Evolutionary conservation across 1,284 basidiomycete genomes (phyloP).

Genomic region (Ustilago tritici): DNA sequence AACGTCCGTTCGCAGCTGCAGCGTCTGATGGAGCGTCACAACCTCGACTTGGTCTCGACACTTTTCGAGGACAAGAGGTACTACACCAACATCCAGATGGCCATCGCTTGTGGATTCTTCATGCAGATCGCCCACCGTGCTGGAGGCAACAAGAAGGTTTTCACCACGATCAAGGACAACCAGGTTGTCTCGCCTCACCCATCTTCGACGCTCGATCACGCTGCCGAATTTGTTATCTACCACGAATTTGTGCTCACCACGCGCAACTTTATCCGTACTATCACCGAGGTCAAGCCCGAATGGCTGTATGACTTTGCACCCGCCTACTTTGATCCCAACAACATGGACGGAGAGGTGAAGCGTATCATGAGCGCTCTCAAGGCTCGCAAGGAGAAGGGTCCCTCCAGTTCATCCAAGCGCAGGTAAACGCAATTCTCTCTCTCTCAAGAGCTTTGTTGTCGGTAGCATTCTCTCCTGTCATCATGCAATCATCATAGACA

Average conservation of each 20-base stretch:
- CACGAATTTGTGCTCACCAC: conserved; percentile 96
- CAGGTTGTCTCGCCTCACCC: conserved; percentile 94
- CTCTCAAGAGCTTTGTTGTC: neutral
- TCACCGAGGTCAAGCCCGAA: conserved; percentile 87
- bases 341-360: conserved; percentile 64
- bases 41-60: conserved; percentile 82
- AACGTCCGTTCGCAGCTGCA: conserved; percentile 93
- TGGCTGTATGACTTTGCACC: conserved; percentile 89
- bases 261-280: conserved; percentile 82
- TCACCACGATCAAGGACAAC: conserved; percentile 90
- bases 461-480: neutral
- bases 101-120: conserved; percentile 93
- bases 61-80: conserved; percentile 81
- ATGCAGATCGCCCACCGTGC: conserved; percentile 95
- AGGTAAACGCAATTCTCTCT: conserved; percentile 9
- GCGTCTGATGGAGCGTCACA: conserved; percentile 86
- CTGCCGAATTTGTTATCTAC: conserved; percentile 96
- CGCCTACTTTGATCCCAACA: conserved; percentile 78
- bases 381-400: conserved; percentile 49
- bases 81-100: conserved; percentile 83
- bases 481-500: conserved; percentile 2
- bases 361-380: conserved; percentile 59
- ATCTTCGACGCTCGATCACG: conserved; percentile 89
- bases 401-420: conserved; percentile 22
- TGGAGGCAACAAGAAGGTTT: conserved; percentile 59